These are phyloP conservation scores for Crithidia brevicula DNA, from an alignment of 208 protist genomes.

Conservation along the genomic window DNA sequence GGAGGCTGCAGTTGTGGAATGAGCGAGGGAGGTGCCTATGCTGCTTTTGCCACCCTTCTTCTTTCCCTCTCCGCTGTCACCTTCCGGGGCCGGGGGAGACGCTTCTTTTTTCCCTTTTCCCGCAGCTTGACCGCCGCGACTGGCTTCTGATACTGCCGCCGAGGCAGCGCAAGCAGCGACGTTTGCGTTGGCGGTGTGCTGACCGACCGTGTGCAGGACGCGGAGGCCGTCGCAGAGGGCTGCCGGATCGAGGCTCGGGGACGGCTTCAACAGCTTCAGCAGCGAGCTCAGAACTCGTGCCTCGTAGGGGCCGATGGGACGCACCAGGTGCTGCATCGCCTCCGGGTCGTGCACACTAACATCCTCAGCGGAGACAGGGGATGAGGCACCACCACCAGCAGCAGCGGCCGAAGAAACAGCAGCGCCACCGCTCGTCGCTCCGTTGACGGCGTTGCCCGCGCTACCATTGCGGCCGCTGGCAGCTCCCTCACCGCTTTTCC, in stretches of 20 bases:
- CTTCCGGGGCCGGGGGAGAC: neutral
- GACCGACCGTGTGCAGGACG: conserved; percentile 9
- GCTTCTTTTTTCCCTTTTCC: neutral
- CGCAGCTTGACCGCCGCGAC: neutral
- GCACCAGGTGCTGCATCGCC: conserved; percentile 35
- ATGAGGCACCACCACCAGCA: neutral
- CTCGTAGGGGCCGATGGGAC: conserved; percentile 30
- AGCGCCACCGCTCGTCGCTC: neutral
- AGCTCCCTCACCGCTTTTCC: neutral
- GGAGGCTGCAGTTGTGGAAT: neutral
- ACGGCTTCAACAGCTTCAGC: conserved; percentile 18
- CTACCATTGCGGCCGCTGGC: neutral
- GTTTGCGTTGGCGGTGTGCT: neutral
- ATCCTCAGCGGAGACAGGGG: conserved; percentile 1
- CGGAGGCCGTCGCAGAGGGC: conserved; percentile 17
- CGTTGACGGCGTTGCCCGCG: neutral
- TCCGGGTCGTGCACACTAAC: conserved; percentile 35
- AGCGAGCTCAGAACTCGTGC: conserved; percentile 21
- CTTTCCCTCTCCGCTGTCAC: neutral
- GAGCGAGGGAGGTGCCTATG: neutral
- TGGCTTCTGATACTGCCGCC: neutral
- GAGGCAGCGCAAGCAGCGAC: neutral
- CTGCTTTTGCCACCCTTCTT: neutral
- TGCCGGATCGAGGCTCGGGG: neutral
- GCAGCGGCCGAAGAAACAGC: neutral